Evolutionary conservation across 1,284 basidiomycete genomes (phyloP).

Genomic region (Serendipita sp.): DNA sequence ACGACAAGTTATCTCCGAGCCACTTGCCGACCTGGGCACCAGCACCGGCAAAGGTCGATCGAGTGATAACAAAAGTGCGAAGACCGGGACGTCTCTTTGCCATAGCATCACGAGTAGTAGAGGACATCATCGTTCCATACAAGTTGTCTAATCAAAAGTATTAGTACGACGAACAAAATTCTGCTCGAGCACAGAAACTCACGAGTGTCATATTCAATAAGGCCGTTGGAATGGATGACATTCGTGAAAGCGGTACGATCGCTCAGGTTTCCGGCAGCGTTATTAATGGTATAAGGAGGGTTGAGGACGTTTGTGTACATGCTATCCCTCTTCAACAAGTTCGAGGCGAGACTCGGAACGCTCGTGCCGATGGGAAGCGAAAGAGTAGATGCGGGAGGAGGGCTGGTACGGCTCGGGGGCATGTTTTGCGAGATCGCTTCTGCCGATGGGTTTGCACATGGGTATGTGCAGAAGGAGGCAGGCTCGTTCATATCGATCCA

Average conservation of each 20-base stretch:
- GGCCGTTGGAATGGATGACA: constrained; percentile 44
- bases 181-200: constrained; percentile 11
- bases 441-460: not conserved
- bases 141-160: constrained; percentile 33
- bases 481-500: constrained; percentile 45
- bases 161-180: not conserved
- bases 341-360: constrained; percentile 9
- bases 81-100: constrained; percentile 41
- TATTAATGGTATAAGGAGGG: constrained; percentile 45
- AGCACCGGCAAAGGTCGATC: constrained; percentile 49
- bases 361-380: constrained; percentile 20
- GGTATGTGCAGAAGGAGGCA: not conserved
- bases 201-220: constrained; percentile 47
- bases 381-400: constrained; percentile 20
- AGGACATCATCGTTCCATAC: constrained; percentile 60
- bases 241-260: constrained; percentile 23
- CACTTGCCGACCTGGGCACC: constrained; percentile 54
- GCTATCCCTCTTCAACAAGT: constrained; percentile 17
- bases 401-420: not conserved
- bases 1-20: constrained; percentile 24
- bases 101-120: constrained; percentile 46
- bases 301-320: constrained; percentile 25
- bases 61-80: constrained; percentile 49
- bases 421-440: not conserved
- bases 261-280: constrained; percentile 28